phyloP scores from a whole-genome alignment of 192 early-diverging fungal genomes.

The Backusella morwellensis region DNA sequence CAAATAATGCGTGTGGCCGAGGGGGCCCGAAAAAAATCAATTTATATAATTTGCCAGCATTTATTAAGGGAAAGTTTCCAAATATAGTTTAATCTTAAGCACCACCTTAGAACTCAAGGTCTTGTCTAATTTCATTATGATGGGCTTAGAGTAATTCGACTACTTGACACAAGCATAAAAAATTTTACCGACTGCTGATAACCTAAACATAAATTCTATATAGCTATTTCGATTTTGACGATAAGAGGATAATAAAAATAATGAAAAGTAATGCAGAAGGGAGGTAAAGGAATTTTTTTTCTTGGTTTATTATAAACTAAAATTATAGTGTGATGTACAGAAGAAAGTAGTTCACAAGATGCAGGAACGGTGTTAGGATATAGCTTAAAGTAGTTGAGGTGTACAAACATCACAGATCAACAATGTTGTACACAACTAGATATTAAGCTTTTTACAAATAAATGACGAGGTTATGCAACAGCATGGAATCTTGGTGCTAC shows the following conservation, averaged over 20 bases:
- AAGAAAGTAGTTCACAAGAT: neutral
- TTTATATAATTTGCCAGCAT: neutral
- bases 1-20: neutral
- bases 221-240: neutral
- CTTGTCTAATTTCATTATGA: neutral
- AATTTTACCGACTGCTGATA: neutral
- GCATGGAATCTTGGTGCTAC: neutral
- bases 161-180: neutral
- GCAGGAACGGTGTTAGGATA: neutral
- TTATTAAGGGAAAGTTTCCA: conserved; percentile 4
- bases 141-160: neutral
- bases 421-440: neutral
- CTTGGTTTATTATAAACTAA: conserved; percentile 2
- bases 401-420: neutral
- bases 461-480: neutral
- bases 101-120: neutral
- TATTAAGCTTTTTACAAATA: conserved; percentile 7
- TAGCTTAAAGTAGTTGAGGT: neutral
- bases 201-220: neutral
- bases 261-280: neutral
- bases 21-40: neutral
- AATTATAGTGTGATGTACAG: neutral
- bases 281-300: neutral
- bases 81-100: neutral
- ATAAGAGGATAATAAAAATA: neutral